A percentile compares a stretch with the other conserved stretches of the same genome.
Evolutionary conservation across 2,329 filamentous ascomycete species (phyloP).

Genomic region (Gaeumannomyces tritici): DNA sequence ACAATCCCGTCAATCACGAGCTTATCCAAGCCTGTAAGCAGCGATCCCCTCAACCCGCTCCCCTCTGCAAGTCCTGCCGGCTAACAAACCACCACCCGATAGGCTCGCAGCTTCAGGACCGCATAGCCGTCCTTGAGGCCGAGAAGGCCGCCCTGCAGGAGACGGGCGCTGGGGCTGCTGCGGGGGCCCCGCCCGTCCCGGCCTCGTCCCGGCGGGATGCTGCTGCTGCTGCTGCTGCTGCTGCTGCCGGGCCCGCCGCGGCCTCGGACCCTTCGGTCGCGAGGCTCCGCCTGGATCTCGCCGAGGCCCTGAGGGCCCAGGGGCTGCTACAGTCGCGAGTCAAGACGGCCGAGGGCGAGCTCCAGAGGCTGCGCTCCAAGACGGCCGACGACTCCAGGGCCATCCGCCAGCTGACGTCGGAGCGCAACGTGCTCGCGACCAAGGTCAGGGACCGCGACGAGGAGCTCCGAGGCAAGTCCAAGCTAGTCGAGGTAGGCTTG

Average conservation of each 20-base stretch:
- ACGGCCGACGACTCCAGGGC: constrained; percentile 49
- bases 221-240: constrained; percentile 2
- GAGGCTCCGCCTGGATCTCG: constrained; percentile 59
- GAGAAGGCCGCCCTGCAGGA: constrained; percentile 29
- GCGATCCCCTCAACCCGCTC: not conserved
- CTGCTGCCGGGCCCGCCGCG: constrained; percentile 3
- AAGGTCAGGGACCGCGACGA: constrained; percentile 74
- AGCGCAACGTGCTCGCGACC: constrained; percentile 51
- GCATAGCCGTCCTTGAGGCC: constrained; percentile 53
- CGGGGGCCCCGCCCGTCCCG: not conserved
- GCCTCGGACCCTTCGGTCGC: constrained; percentile 25
- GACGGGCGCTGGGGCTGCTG: not conserved
- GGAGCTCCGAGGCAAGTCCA: constrained; percentile 74
- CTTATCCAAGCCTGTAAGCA: constrained; percentile 68
- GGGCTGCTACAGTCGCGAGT: constrained; percentile 57
- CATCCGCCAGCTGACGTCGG: constrained; percentile 51
- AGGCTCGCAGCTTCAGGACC: constrained; percentile 60
- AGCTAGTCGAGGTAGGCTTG: constrained; percentile 58
- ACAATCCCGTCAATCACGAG: constrained; percentile 49
- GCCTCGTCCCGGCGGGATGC: not conserved
- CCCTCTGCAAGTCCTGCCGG: not conserved
- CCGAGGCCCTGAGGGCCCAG: constrained; percentile 67
- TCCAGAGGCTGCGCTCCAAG: constrained; percentile 47
- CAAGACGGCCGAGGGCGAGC: constrained; percentile 51
- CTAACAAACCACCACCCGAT: not conserved